phyloP scores from a whole-genome alignment of 1,284 basidiomycete genomes.

The Pterulicium gracile region DNA sequence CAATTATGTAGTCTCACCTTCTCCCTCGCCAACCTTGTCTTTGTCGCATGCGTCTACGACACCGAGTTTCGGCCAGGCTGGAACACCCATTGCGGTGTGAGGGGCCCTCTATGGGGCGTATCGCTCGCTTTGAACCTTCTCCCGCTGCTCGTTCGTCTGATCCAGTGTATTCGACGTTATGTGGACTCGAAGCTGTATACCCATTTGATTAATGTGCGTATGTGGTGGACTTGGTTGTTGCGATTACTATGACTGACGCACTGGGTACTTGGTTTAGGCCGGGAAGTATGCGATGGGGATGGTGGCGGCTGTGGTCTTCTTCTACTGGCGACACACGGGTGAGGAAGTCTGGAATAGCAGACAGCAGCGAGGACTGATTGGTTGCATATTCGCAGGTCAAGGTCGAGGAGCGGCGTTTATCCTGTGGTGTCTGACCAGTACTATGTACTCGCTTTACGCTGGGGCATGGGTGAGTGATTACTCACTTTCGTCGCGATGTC shows the following conservation, averaged over 20 bases:
- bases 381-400: conserved; percentile 10
- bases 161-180: conserved; percentile 85
- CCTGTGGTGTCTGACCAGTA: conserved; percentile 54
- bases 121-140: conserved; percentile 44
- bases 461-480: conserved; percentile 73
- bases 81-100: conserved; percentile 27
- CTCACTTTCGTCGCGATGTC: conserved; percentile 7
- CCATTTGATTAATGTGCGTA: conserved; percentile 77
- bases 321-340: conserved; percentile 65
- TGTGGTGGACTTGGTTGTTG: neutral
- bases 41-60: conserved; percentile 65
- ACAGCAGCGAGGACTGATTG: conserved; percentile 19
- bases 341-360: conserved; percentile 13
- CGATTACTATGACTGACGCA: neutral
- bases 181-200: conserved; percentile 61
- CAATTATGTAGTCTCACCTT: conserved; percentile 75
- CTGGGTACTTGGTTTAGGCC: conserved; percentile 31
- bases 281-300: conserved; percentile 74
- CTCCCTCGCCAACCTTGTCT: conserved; percentile 63
- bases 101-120: conserved; percentile 43
- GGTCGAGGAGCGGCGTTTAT: conserved; percentile 39
- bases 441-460: conserved; percentile 61
- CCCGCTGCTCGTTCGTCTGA: conserved; percentile 64
- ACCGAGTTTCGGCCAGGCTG: conserved; percentile 41
- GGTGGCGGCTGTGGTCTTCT: conserved; percentile 54